Percentiles rank a stretch among this genome's conserved stretches.
Conservation (phyloP, 1,284 basidiomycete species). For the Sporisorium graminicola region DNA sequence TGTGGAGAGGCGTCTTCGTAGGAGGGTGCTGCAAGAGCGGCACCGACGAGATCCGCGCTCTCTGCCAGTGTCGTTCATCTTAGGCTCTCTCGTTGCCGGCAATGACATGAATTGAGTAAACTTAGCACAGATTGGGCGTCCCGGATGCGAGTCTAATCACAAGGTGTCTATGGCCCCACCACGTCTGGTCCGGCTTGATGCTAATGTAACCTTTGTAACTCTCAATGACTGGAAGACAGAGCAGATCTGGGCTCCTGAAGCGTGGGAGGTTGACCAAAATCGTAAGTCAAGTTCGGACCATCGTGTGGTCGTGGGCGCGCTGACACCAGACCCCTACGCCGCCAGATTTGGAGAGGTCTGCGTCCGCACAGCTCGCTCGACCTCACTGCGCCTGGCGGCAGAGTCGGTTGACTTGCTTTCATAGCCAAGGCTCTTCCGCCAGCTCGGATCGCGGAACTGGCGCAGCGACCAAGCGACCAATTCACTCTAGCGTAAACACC, state of each 20-base stretch:
- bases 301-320: not conserved
- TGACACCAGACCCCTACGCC: too few species aligned
- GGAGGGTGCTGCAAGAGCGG: constrained; percentile 63
- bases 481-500: not conserved
- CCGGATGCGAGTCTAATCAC: not conserved
- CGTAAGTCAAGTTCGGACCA: not conserved
- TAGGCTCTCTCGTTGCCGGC: not conserved
- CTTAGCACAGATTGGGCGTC: not conserved
- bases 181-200: too few species aligned
- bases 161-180: not conserved
- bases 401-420: not conserved
- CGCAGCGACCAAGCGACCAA: not conserved
- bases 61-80: constrained; percentile 26
- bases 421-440: not conserved
- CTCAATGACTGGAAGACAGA: too few species aligned
- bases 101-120: not conserved
- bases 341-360: too few species aligned
- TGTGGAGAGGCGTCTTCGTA: constrained; percentile 55
- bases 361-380: too few species aligned
- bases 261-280: not conserved
- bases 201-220: too few species aligned
- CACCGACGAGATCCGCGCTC: constrained; percentile 49
- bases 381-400: too few species aligned
- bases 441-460: not conserved
- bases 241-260: not conserved